phyloP scores from a whole-genome alignment of 305 asterid species.

The Fraxinus nigra region DNA sequence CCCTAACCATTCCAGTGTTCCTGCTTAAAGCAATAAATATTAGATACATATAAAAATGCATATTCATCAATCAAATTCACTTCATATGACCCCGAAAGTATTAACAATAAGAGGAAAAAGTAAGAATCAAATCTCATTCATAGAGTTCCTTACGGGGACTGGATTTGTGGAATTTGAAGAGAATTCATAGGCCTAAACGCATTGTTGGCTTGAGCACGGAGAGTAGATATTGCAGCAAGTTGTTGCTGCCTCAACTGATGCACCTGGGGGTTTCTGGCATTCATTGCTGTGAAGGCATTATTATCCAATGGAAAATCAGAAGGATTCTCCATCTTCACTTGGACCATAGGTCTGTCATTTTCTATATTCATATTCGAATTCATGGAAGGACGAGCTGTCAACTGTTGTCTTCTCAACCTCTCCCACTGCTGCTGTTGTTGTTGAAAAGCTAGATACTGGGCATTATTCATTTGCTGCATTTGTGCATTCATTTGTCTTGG shows the following conservation, averaged over 20 bases:
- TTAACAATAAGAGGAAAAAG: not conserved
- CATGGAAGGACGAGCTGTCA: slow-evolving; percentile 68
- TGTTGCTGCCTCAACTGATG: slow-evolving; percentile 59
- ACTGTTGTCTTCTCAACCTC: slow-evolving; percentile 67
- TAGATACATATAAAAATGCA: not conserved
- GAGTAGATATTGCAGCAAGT: slow-evolving; percentile 62
- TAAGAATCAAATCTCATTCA: not conserved
- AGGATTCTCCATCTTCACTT: slow-evolving; percentile 86
- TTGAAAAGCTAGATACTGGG: slow-evolving; percentile 60
- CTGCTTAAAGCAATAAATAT: slow-evolving; percentile 35
- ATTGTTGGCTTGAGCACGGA: slow-evolving; percentile 67
- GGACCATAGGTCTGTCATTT: slow-evolving; percentile 76
- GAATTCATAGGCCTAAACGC: slow-evolving; percentile 67
- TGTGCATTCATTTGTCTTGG: slow-evolving; percentile 74
- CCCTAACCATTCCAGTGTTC: slow-evolving; percentile 76
- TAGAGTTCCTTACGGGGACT: slow-evolving; percentile 56
- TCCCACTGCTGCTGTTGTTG: slow-evolving; percentile 56
- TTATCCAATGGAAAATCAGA: slow-evolving; percentile 71
- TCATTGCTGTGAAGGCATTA: slow-evolving; percentile 53
- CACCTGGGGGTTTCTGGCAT: slow-evolving; percentile 54
- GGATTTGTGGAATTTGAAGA: slow-evolving; percentile 77
- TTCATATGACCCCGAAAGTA: not conserved
- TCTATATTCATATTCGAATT: slow-evolving; percentile 51
- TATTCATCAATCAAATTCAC: slow-evolving; percentile 5
- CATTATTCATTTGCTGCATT: slow-evolving; percentile 63